Evolutionary conservation across 148 eudicot genomes (phyloP).

Genomic region (Mesembryanthemum crystallinum): DNA sequence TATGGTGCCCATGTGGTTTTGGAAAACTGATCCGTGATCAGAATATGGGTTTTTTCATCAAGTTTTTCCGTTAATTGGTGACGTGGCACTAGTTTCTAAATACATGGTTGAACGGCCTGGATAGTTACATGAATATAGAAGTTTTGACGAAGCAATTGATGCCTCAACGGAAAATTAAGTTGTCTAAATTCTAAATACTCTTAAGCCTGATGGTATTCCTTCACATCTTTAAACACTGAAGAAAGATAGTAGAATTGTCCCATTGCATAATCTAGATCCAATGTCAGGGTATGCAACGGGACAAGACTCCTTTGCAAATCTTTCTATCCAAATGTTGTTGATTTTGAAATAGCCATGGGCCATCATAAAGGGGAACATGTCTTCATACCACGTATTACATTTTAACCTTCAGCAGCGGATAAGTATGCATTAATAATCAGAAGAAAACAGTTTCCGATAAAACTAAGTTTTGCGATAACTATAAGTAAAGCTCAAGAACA

Average conservation of each 20-base stretch:
- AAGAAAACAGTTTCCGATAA: background rate
- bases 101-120: background rate
- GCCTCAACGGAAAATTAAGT: background rate
- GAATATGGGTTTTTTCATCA: too few relatives aligned
- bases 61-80: too few relatives aligned
- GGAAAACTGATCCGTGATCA: too few relatives aligned
- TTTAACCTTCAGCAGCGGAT: background rate
- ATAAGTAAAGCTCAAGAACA: conserved; percentile 6
- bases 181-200: background rate
- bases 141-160: background rate
- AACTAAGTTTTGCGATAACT: background rate
- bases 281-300: background rate
- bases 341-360: background rate
- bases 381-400: background rate
- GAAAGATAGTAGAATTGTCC: background rate
- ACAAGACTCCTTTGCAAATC: background rate
- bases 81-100: too few relatives aligned
- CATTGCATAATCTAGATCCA: background rate
- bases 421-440: background rate
- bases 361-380: background rate
- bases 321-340: background rate
- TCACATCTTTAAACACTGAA: background rate
- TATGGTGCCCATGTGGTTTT: too few relatives aligned
- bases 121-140: background rate
- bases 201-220: background rate